Evolutionary conservation across 495 filamentous ascomycete genomes (phyloP), one percentile per base, ranked within the genome.

Genomic region (Acidomyces sp.): DNA sequence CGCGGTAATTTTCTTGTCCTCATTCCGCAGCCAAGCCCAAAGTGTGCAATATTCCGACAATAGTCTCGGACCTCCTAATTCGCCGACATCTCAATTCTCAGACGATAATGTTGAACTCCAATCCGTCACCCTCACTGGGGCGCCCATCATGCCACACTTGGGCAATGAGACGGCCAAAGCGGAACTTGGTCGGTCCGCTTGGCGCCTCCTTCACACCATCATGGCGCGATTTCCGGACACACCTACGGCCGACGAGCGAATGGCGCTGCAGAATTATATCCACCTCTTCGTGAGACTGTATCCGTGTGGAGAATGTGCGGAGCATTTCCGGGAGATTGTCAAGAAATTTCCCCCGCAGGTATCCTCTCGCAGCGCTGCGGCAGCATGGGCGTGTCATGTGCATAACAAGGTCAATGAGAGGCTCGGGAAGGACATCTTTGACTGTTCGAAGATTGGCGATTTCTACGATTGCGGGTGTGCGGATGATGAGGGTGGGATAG

Each of bases 381-480:
- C 83, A 0, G 83, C 77, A 4, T 96, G 90, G 90, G 88, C 79
- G 1, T 97, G 90, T 55, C 82, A 82, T 51, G 80, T 95, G 26
- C 90, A 97, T 53, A 97, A 97, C 51, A 72, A 85, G 53, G 87
- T 97, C 41, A 97, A 97, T 61, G 73, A 80, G 57, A 75, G 85
- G 53, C 65, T 96, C 40, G 62, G 74, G 41, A 97, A 97, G 60
- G 65, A 70, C 0, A 48, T 75, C 37, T 96, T 94, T 58, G 85
- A 96, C 56, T 97, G 90, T 53, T 76, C 71, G 33, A 80, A 84
- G 9, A 80, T 97, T 42, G 85, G 85, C 2, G 84, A 92, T 43
- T 81, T 84, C 49, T 97, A 97, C 58, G 87, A 97, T 58, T 97
- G 90, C 52, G 90, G 90, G 10, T 97, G 90, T 57, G 82, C 77